These are phyloP conservation scores for Fraxinus angustifolia DNA, from an alignment of 305 asterid species.

Conservation along the genomic window DNA sequence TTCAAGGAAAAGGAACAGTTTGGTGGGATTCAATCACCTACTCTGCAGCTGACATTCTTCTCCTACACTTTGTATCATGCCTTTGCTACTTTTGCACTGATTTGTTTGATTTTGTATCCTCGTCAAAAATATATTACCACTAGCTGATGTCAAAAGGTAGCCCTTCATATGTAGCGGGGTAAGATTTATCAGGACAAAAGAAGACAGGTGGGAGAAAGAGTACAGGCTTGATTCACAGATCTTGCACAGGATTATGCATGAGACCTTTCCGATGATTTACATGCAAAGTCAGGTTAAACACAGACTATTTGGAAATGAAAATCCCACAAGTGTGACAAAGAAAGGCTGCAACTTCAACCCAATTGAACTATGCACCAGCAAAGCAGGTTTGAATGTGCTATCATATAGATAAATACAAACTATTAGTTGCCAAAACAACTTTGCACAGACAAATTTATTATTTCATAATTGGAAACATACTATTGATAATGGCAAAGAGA, in stretches of 20 bases:
- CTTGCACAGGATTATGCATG: background rate
- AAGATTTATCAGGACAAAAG: background rate
- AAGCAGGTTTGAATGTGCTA: slow-evolving; percentile 1
- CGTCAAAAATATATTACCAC: background rate
- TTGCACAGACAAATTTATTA: slow-evolving; percentile 7
- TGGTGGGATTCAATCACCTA: background rate
- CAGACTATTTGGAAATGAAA: background rate
- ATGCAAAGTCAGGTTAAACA: background rate
- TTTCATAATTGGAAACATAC: slow-evolving; percentile 45
- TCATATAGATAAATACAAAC: background rate
- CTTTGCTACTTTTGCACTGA: background rate
- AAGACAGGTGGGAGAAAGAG: background rate
- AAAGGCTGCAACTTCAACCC: slow-evolving; percentile 1
- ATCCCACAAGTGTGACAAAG: background rate
- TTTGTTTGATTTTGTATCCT: background rate
- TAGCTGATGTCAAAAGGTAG: background rate
- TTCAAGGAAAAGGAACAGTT: background rate
- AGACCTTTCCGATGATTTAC: background rate
- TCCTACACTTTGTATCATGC: background rate
- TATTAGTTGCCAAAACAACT: background rate
- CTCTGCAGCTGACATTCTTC: background rate
- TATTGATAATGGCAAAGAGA: slow-evolving; percentile 78
- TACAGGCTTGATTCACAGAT: background rate
- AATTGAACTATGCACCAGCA: background rate
- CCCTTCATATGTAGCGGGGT: background rate